Conservation (phyloP, 2,329 filamentous ascomycete genomes). For the Hypoxylon sp. region DNA sequence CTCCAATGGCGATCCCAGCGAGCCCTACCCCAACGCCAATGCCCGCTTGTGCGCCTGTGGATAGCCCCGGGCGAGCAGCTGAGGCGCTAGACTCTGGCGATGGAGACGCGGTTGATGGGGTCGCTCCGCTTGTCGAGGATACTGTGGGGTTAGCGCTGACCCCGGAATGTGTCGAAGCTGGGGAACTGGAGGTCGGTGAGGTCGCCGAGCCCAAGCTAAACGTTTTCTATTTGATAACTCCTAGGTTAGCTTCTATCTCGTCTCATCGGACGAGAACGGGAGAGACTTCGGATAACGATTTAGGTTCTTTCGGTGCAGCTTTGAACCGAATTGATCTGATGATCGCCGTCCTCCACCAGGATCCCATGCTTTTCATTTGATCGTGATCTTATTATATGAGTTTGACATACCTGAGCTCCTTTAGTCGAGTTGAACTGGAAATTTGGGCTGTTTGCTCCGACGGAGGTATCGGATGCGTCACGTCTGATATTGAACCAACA, state of each 20-base stretch:
- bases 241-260: background rate
- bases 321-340: slow-evolving; percentile 11
- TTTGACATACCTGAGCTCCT: slow-evolving; percentile 19
- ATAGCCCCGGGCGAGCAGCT: slow-evolving; percentile 15
- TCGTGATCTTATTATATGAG: slow-evolving; percentile 5
- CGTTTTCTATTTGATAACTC: slow-evolving; percentile 27
- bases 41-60: slow-evolving; percentile 23
- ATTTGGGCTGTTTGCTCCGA: slow-evolving; percentile 12
- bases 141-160: slow-evolving; percentile 14
- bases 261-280: slow-evolving; percentile 12
- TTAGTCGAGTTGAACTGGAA: slow-evolving; percentile 24
- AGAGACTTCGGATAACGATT: slow-evolving; percentile 16
- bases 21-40: slow-evolving; percentile 34
- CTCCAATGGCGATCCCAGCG: slow-evolving; percentile 21
- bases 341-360: background rate
- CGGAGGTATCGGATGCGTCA: background rate
- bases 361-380: background rate
- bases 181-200: slow-evolving; percentile 31
- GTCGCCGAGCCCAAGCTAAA: slow-evolving; percentile 30
- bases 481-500: slow-evolving; percentile 28
- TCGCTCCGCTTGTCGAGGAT: slow-evolving; percentile 12
- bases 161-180: slow-evolving; percentile 34
- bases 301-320: slow-evolving; percentile 15
- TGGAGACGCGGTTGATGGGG: slow-evolving; percentile 7
- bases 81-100: slow-evolving; percentile 12